Evolutionary conservation across 352 stramenopile genomes (phyloP).

Genomic region (Pythium scleroteichum): DNA sequence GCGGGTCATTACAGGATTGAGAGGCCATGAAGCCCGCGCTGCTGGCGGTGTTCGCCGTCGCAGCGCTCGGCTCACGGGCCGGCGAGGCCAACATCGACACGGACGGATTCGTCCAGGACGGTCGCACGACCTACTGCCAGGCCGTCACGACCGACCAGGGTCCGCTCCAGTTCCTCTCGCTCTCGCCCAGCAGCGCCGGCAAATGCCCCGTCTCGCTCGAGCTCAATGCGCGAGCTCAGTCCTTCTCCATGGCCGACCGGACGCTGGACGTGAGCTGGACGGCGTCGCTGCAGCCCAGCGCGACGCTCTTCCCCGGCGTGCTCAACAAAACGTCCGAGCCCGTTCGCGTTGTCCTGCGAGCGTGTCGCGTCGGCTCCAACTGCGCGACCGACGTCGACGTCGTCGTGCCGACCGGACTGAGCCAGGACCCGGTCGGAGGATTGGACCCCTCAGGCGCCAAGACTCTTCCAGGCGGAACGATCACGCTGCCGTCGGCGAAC

Average conservation of each 20-base stretch:
- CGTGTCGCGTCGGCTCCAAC: constrained; percentile 64
- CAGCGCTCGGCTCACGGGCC: background rate
- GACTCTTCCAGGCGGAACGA: constrained; percentile 42
- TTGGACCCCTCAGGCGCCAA: constrained; percentile 50
- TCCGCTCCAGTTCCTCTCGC: constrained; percentile 43
- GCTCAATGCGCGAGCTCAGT: constrained; percentile 31
- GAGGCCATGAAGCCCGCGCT: no score
- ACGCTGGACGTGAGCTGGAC: constrained; percentile 51
- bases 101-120: constrained; percentile 21
- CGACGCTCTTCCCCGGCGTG: constrained; percentile 62
- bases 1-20: no score
- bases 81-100: constrained; percentile 15
- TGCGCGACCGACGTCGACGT: constrained; percentile 44
- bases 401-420: constrained; percentile 23
- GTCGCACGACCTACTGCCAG: constrained; percentile 67
- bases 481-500: constrained; percentile 39
- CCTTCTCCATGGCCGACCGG: constrained; percentile 37
- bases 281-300: constrained; percentile 21
- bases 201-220: constrained; percentile 55
- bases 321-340: constrained; percentile 44
- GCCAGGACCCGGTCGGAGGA: constrained; percentile 33
- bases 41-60: constrained; percentile 1
- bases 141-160: constrained; percentile 35
- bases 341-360: constrained; percentile 45
- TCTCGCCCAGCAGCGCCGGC: constrained; percentile 48